Evolutionary conservation across 2,329 filamentous ascomycete species (phyloP), one percentile per base, ranked within the genome.

Genomic region (Aureobasidium sp.): DNA sequence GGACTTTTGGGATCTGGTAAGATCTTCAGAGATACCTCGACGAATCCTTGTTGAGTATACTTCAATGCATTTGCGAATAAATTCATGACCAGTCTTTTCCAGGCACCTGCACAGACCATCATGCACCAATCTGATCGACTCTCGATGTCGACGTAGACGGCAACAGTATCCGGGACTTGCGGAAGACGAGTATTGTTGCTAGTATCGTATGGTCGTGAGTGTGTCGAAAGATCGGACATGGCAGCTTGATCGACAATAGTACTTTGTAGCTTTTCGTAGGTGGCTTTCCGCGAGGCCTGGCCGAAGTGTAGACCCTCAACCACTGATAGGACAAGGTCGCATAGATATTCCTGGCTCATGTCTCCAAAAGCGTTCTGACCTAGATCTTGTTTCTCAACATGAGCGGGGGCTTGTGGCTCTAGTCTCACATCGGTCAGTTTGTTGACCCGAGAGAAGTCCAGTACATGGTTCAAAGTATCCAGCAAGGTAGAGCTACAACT

Each of bases 71-170:
- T 85, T 2, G 82, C 81, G 20, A 82, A 78, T 1, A 68, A 62
- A 64, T 84, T 84, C 76, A 82, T 83, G 31, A 84, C 69, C 8
- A 84, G 75, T 10, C 82, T 74, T 8, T 79, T 77, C 73, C 81
- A 80, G 2, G 80, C 67, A 7, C 67, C 67, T 31, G 53, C 62
- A 18, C 15, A 36, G 10, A 65, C 27, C 42, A 38, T 50, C 42
- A 50, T 58, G 33, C 51, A 58, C 62, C 62, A 65, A 15, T 56
- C 62, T 31, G 62, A n/a, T 23, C 53, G 51, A 3, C 45, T 58
- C 31, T 65, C 62, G 1, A 65, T 56, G 33, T 58, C 15, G 10
- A 65, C 20, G 15, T 58, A 58, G 23, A 65, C 53, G 7, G 51
- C 62, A n/a, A 65, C 62, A 13, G 18, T 10, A 23, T 56, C 27